Conservation (phyloP, 1,139 yeast species). For the Candida tropicalis region DNA sequence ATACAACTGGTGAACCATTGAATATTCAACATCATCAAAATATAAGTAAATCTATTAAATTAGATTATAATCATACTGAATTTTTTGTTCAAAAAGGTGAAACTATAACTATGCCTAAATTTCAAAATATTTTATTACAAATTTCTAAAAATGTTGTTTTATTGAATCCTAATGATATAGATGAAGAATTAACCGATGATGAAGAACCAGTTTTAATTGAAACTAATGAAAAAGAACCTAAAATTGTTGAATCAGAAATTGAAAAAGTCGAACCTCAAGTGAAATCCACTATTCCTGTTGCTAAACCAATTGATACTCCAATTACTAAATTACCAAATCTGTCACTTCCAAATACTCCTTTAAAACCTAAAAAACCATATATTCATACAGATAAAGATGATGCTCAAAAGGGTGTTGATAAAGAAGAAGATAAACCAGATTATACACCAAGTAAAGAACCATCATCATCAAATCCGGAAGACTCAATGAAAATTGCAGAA, state of each 20-base stretch:
- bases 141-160: slow-evolving; percentile 61
- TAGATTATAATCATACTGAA: slow-evolving; percentile 53
- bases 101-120: slow-evolving; percentile 54
- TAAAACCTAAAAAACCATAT: slow-evolving; percentile 12
- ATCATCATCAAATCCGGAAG: slow-evolving; percentile 1
- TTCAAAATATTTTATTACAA: slow-evolving; percentile 61
- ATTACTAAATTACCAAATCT: background rate
- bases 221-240: background rate
- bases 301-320: background rate
- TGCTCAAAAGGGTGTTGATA: slow-evolving; percentile 2
- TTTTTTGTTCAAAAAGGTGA: slow-evolving; percentile 59
- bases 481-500: background rate
- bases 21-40: slow-evolving; percentile 17
- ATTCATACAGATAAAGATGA: slow-evolving; percentile 1
- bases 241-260: slow-evolving; percentile 5
- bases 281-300: slow-evolving; percentile 7
- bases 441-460: slow-evolving; percentile 16
- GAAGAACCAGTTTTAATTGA: slow-evolving; percentile 25
- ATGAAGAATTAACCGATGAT: slow-evolving; percentile 34
- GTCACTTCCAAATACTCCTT: slow-evolving; percentile 16
- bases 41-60: slow-evolving; percentile 38
- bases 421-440: slow-evolving; percentile 8
- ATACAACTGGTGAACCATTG: slow-evolving; percentile 26
- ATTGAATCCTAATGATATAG: slow-evolving; percentile 51
- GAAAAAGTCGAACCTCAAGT: background rate